phyloP scores from a whole-genome alignment of 176 grass and related monocot species.

The Metroxylon sagu region DNA sequence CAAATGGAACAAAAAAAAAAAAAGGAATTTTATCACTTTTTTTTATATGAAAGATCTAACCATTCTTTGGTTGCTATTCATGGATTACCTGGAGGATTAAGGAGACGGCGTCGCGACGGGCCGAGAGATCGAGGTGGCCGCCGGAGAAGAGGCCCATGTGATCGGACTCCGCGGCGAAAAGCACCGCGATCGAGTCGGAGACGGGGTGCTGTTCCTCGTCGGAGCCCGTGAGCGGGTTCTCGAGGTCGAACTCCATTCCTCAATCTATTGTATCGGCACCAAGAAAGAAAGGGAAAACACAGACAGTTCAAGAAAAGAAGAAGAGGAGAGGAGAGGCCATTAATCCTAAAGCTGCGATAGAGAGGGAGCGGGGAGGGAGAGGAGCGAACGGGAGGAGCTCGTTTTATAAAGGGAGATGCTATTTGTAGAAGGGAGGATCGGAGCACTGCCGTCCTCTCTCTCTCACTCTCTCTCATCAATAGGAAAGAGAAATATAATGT shows the following conservation, averaged over 20 bases:
- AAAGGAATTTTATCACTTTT: too few species aligned
- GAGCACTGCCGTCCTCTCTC: background rate
- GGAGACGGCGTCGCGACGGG: conserved; percentile 39
- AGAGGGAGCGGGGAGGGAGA: conserved; percentile 12
- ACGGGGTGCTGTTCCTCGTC: conserved; percentile 44
- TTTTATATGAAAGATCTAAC: too few species aligned
- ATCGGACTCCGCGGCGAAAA: conserved; percentile 46
- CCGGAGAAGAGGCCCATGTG: conserved; percentile 31
- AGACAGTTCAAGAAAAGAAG: too few species aligned
- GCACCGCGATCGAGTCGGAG: conserved; percentile 35
- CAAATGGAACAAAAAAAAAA: background rate
- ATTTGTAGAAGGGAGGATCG: conserved; percentile 17
- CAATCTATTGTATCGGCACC: too few species aligned
- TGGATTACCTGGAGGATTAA: conserved; percentile 66
- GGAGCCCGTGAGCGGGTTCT: conserved; percentile 83
- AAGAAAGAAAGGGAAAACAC: background rate
- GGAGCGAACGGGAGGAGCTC: background rate
- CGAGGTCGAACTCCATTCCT: conserved; percentile 49
- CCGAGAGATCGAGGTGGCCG: conserved; percentile 14
- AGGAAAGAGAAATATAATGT: too few species aligned
- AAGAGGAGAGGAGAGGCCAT: background rate
- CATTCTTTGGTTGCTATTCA: background rate
- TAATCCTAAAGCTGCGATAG: background rate
- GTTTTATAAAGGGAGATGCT: background rate
- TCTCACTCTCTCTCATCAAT: too few species aligned